Evolutionary conservation across 169 alveolate genomes (phyloP), one percentile per base, ranked within the genome.

Genomic region (Plasmodium blacklocki): DNA sequence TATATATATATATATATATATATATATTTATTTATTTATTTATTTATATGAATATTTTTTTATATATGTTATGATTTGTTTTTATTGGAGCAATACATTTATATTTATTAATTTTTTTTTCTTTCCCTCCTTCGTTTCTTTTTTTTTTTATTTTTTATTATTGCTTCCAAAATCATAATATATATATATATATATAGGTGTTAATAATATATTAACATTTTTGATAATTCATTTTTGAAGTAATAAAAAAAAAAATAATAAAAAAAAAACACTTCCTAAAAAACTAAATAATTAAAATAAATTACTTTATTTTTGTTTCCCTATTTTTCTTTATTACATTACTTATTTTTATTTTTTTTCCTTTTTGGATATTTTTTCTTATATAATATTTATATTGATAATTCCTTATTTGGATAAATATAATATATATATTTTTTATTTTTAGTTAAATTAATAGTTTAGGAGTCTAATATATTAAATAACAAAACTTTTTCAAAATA

Each of bases 151-250:
- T 26, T 47, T 60, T 18, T 67, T 49, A 1, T 49, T 45, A 45
- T 54, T 66, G 21, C 29, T 7, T 2, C n/a, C 52, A 29, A 39
- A 21, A 15, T 47, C 39, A 23, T 75, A 45, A 45, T 73, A 68
- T 72, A 43, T 63, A 19, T 47, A 54, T 68, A 68, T 54, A 54
- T 73, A 52, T n/a, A 29, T 63, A 56, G 50, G 73, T 74, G 66
- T 60, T 60, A 60, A 39, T 23, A 60, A 43, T 9, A 75, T 67
- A 49, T 66, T 23, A 75, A 39, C 74, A 62, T 66, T 66, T 66
- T 66, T 66, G 76, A 75, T 66, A 56, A 75, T 66, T 66, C 58
- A 75, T 66, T 66, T 68, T 68, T 75, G 74, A 75, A 64, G 59
- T 78, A 58, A 78, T 63, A 70, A 52, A 52, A 60, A 76, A 67